Percentiles rank a stretch among this genome's conserved stretches.
These are phyloP conservation scores for Aspergillus floridensis DNA, from an alignment of 2,329 filamentous ascomycete species.

Conservation along the genomic window DNA sequence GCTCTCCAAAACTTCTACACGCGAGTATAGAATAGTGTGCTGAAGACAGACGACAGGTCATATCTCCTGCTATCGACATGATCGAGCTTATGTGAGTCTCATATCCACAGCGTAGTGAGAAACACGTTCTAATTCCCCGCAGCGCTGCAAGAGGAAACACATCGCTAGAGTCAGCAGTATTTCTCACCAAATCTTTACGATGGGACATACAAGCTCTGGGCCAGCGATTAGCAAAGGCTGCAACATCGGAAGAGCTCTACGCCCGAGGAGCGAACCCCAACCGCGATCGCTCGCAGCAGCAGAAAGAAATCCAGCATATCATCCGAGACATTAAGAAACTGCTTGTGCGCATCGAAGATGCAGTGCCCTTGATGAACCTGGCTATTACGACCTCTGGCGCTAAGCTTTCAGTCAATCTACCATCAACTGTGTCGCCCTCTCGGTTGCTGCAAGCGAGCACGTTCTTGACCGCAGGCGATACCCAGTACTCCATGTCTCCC, in stretches of 20 bases:
- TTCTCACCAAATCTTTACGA: conserved; percentile 76
- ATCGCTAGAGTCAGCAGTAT: conserved; percentile 78
- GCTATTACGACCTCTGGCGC: conserved; percentile 93
- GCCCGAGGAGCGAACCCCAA: conserved; percentile 33
- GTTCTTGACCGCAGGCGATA: conserved; percentile 81
- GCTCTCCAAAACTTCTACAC: neutral
- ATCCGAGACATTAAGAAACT: conserved; percentile 72
- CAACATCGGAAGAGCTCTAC: conserved; percentile 54
- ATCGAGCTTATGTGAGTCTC: conserved; percentile 75
- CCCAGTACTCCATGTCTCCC: conserved; percentile 68
- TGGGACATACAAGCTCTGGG: conserved; percentile 80
- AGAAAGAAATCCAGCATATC: conserved; percentile 66
- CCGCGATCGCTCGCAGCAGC: conserved; percentile 55
- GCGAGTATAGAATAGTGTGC: neutral
- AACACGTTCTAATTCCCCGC: neutral
- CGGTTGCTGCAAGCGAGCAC: conserved; percentile 89
- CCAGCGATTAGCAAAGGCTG: conserved; percentile 68
- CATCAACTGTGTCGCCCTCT: conserved; percentile 82
- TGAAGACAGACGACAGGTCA: conserved; percentile 55
- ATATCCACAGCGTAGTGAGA: neutral
- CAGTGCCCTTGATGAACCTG: conserved; percentile 86
- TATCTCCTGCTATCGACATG: conserved; percentile 87
- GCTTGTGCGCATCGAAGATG: conserved; percentile 78
- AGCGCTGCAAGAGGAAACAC: conserved; percentile 72
- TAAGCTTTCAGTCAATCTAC: conserved; percentile 74